These are phyloP conservation scores for Aspergillus pseudonomiae DNA, from an alignment of 2,329 filamentous ascomycete species.

Conservation along the genomic window DNA sequence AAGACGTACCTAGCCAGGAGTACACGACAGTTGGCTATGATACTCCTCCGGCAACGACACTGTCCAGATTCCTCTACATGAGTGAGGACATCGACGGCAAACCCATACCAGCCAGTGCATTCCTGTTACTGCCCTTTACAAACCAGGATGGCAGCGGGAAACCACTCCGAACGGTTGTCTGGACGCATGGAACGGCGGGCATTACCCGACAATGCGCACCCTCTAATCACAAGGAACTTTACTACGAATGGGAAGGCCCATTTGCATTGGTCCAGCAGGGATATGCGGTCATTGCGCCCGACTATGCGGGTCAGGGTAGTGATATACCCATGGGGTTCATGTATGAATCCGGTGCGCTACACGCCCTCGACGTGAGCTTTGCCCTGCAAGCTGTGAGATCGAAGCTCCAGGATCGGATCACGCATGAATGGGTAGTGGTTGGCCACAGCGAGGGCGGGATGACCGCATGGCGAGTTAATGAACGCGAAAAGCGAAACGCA, in stretches of 20 bases:
- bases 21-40: background rate
- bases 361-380: conserved; percentile 5
- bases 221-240: background rate
- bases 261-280: conserved; percentile 7
- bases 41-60: background rate
- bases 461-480: background rate
- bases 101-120: background rate
- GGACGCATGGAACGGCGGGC: background rate
- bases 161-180: background rate
- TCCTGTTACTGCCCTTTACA: background rate
- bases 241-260: background rate
- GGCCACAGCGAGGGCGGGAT: conserved; percentile 12
- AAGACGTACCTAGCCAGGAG: background rate
- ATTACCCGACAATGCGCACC: background rate
- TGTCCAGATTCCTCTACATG: background rate
- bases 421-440: conserved; percentile 9
- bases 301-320: conserved; percentile 13
- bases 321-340: conserved; percentile 6
- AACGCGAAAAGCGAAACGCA: background rate
- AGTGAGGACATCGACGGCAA: background rate
- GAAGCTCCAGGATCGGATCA: background rate
- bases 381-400: background rate
- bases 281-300: conserved; percentile 8
- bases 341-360: conserved; percentile 1
- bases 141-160: background rate